phyloP scores from a whole-genome alignment of 163 green algal genomes.

The Scenedesmus sp. region DNA sequence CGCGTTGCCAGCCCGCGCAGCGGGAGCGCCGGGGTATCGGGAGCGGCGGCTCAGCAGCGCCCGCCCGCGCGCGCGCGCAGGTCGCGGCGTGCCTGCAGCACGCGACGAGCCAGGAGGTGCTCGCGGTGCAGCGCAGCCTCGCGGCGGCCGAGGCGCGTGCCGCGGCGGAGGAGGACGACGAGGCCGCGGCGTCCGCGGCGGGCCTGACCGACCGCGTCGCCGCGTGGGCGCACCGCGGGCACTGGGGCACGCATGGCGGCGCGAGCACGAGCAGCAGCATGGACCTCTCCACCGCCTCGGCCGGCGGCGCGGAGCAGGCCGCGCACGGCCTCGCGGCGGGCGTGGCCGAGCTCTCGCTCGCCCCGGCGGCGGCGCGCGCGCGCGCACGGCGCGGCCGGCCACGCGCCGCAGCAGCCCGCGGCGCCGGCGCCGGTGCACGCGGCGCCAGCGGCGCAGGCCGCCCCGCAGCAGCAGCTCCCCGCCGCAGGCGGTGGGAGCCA shows the following conservation, averaged over 20 bases:
- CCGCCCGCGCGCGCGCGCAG: not conserved
- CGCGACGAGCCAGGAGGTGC: not conserved
- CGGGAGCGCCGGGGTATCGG: too few species aligned
- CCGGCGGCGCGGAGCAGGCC: too few species aligned
- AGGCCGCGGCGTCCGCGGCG: not conserved
- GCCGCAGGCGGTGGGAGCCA: not conserved
- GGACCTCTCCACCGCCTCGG: conserved; percentile 7
- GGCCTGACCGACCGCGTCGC: conserved; percentile 11
- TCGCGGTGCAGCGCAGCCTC: conserved; percentile 16
- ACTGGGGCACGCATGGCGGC: conserved; percentile 1
- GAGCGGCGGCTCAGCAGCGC: too few species aligned
- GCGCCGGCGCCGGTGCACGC: too few species aligned
- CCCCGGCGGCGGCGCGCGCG: too few species aligned
- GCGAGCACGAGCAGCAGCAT: conserved; percentile 26
- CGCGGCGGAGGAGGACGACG: conserved; percentile 1
- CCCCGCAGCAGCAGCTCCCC: not conserved
- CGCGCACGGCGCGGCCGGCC: too few species aligned
- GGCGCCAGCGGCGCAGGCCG: too few species aligned
- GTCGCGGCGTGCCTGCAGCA: conserved; percentile 22
- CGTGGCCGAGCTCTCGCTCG: not conserved
- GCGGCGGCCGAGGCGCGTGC: conserved; percentile 13
- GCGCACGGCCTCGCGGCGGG: conserved; percentile 1
- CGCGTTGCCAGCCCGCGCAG: too few species aligned
- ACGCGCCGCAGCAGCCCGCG: too few species aligned
- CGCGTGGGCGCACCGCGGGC: conserved; percentile 5